Base-by-base conservation (phyloP, 2,329 filamentous ascomycete species). In the Talaromyces verruculosus region DNA sequence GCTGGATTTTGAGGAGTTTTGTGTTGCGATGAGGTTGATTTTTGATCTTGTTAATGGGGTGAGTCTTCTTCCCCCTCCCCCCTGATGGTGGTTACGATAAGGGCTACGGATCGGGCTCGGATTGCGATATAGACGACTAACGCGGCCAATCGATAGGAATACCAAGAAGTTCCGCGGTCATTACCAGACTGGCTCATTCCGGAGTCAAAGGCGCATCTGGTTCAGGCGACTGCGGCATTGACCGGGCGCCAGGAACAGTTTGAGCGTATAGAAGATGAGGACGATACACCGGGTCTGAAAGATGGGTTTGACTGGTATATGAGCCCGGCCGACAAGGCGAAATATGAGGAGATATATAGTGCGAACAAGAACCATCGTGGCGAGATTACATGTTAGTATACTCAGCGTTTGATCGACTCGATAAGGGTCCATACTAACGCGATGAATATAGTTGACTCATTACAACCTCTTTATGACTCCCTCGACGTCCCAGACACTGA, bases 221-320 rank as follows among this genome's bases (percentile, higher is more conserved):
- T 97, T 39, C 91, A 95, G 73, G 93, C 93, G 17, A 90, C 82
- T 69, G 86, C 90, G 64, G 93, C 93, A 53, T 83, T 99, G 69
- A 90, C 89, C 15, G 91, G 90, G 68, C 89, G 89, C 71, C 90
- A 91, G 71, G 86, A 91, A 62, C 88, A 91, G 71, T 97, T 98
- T 77, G 93, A 97, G 78, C 86, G 88, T 68, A 88, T 96, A 67
- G 90, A 93, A 64, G 91, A 84, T 57, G 85, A 96, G 67, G 87
- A 89, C 69, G 93, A 97, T 71, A 88, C 89, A 3, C 87, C 88
- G 0, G 93, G 93, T 0, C 83, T 99, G 68, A 96, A 96, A 77
- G 93, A 97, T 79, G 94, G 94, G 13, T 99, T 99, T 78, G 95
- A 99, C 78, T 99, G 95, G 95, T 99, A 99, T 82, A 99, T 99